Base-by-base conservation (phyloP, 2,329 filamentous ascomycete genomes). In the Pyrenochaeta sp. region DNA sequence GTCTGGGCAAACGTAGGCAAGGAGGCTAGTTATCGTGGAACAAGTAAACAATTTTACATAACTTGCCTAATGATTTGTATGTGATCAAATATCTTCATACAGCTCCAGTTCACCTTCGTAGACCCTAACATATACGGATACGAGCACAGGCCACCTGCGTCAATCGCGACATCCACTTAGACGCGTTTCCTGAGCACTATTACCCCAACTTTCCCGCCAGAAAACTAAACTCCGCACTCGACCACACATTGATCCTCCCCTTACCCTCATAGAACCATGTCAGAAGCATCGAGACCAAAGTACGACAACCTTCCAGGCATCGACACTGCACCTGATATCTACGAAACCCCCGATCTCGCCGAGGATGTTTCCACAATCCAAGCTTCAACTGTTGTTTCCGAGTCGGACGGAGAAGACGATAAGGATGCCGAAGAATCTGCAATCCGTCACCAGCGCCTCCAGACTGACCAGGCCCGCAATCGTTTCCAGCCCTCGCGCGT, bases 261-360 rank as follows among this genome's bases (percentile, higher is more conserved):
- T 37, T 36, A 28, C 25, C 52, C 30, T 8, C 3, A 13, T 48
- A 27, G 25, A 44, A 65, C 28, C 54, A 77, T 77, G 74, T 56
- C 72, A 19, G 74, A 76, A 67, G 66, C 64, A 27, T 62, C 68
- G 27, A 71, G 73, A 58, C 72, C 71, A 2, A 77, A 77, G 52
- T 77, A 75, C 49, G 72, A 76, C 56, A 96, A 91, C 52, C 71
- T 77, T n/a, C 74, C 74, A 9, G 74, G 74, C 56, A 77, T 76
- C 55, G 93, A 97, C 80, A 91, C 90, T 53, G 93, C 93, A 28
- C 93, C 93, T 66, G 95, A 98, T 74, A 92, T 97, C 71, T 98
- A 97, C 83, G 94, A 98, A 80, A 98, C 95, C 15, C 93, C 94
- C 65, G 93, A 96, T 54, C 83, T 97, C 66, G 94, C 91, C 55